These are phyloP conservation scores for Xanthoceras sorbifolium DNA, from an alignment of 345 rosid species.

Conservation along the genomic window DNA sequence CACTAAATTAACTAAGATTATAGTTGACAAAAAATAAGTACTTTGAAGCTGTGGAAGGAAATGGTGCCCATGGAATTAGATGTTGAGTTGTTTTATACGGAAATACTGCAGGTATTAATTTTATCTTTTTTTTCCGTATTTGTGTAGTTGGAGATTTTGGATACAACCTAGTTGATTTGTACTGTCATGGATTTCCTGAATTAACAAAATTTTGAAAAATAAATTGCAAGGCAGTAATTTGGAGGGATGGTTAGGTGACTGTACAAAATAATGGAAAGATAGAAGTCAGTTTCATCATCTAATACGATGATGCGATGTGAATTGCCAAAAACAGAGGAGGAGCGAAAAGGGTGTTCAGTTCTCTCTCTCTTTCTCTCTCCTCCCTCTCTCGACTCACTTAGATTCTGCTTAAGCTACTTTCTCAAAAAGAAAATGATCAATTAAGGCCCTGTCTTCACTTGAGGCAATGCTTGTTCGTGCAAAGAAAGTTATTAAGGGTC, in stretches of 20 bases:
- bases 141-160: background rate
- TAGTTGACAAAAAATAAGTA: too few relatives aligned
- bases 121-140: background rate
- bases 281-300: background rate
- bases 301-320: too few relatives aligned
- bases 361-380: too few relatives aligned
- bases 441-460: too few relatives aligned
- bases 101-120: background rate
- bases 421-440: too few relatives aligned
- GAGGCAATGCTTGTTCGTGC: too few relatives aligned
- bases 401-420: too few relatives aligned
- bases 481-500: too few relatives aligned
- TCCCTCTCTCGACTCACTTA: too few relatives aligned
- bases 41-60: background rate
- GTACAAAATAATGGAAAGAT: background rate
- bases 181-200: background rate
- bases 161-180: background rate
- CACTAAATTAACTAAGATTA: background rate
- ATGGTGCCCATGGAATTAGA: background rate
- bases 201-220: background rate
- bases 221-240: background rate
- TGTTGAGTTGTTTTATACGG: background rate
- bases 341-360: too few relatives aligned
- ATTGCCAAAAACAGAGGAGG: too few relatives aligned
- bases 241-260: background rate